A percentile compares a stretch with the other conserved stretches of the same genome.
Conservation (phyloP, 371 early-diverging fungal genomes). For the Lichtheimia corymbifera region DNA sequence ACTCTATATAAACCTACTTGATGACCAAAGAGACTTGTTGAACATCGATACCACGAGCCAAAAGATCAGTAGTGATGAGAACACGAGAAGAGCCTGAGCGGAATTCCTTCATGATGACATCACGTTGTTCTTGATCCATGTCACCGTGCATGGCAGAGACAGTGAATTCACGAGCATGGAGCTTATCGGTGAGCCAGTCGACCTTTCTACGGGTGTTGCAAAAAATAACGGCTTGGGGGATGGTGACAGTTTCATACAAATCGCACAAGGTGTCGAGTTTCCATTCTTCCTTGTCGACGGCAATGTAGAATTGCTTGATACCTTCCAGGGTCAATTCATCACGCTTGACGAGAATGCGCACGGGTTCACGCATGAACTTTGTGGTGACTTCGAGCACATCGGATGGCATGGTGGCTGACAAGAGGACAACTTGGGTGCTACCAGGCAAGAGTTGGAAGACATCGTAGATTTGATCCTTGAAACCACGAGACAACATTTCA, state of each 20-base stretch:
- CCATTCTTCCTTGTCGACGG: constrained; percentile 89
- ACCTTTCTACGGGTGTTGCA: constrained; percentile 95
- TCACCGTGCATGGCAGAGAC: constrained; percentile 96
- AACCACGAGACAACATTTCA: constrained; percentile 93
- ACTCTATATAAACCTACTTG: constrained; percentile 24
- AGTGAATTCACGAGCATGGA: constrained; percentile 83
- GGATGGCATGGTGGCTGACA: constrained; percentile 91
- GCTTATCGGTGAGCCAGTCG: constrained; percentile 85
- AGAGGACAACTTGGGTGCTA: constrained; percentile 82
- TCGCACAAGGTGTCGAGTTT: constrained; percentile 90
- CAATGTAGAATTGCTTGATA: constrained; percentile 92
- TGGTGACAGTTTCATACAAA: constrained; percentile 87
- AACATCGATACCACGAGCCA: constrained; percentile 99
- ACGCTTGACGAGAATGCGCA: constrained; percentile 93
- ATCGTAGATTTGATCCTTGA: constrained; percentile 93
- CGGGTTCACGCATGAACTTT: constrained; percentile 91
- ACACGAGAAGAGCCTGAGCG: constrained; percentile 92
- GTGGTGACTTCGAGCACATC: constrained; percentile 90
- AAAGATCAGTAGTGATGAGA: constrained; percentile 96
- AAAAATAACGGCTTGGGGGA: constrained; percentile 96
- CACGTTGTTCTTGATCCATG: constrained; percentile 95
- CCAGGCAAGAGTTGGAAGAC: constrained; percentile 87
- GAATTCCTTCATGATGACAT: constrained; percentile 97
- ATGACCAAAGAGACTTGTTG: constrained; percentile 98
- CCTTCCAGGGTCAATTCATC: constrained; percentile 95